A percentile compares a stretch with the other conserved stretches of the same genome.
Evolutionary conservation across 306 rosid genomes (phyloP).

Genomic region (Lagenaria siceraria): DNA sequence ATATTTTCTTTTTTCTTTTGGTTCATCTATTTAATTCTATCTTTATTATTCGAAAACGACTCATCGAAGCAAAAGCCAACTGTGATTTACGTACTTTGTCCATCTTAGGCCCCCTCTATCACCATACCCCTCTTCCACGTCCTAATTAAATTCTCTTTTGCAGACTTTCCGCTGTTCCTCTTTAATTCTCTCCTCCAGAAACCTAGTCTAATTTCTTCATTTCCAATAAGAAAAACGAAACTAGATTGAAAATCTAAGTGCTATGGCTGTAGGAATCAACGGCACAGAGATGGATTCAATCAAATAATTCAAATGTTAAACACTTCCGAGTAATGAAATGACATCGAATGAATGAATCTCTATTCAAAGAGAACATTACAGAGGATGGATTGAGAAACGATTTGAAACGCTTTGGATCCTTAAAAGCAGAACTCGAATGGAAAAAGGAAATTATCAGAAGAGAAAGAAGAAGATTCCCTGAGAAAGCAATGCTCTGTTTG

Average conservation of each 20-base stretch:
- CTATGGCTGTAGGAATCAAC: not conserved
- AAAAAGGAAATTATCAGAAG: not conserved
- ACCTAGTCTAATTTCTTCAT: not conserved
- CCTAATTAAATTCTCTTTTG: slow-evolving; percentile 1
- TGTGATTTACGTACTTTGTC: slow-evolving; percentile 16
- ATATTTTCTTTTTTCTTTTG: not conserved
- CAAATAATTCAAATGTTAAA: not conserved
- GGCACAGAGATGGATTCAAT: not conserved
- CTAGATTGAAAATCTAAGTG: not conserved
- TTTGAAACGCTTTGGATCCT: not conserved
- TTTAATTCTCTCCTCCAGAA: not conserved
- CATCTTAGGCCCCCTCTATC: slow-evolving; percentile 6
- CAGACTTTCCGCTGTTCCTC: not conserved
- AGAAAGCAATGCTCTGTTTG: slow-evolving; percentile 17
- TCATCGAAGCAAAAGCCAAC: slow-evolving; percentile 33
- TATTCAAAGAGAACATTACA: not conserved
- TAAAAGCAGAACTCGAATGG: not conserved
- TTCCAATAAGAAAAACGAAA: not conserved
- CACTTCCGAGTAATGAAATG: not conserved
- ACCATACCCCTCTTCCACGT: not conserved
- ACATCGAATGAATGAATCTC: not conserved
- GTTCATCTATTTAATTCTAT: not conserved
- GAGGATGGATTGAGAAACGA: not conserved
- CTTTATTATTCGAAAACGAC: slow-evolving; percentile 70
- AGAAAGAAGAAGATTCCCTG: not conserved